Conservation (phyloP, 805 yeast genomes). For the Candida caryicola region DNA sequence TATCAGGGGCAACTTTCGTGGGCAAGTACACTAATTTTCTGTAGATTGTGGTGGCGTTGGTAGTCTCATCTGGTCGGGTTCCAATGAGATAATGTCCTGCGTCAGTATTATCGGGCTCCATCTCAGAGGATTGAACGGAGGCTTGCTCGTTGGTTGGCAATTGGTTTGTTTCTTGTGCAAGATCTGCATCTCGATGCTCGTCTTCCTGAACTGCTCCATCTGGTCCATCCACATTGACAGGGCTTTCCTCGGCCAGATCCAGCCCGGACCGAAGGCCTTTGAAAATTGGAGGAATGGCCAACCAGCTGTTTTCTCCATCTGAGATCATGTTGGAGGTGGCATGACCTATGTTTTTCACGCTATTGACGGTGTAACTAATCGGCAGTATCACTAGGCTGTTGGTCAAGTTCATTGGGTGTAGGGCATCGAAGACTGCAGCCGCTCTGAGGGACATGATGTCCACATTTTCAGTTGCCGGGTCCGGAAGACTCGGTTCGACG, state of each 20-base stretch:
- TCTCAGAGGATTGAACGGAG: constrained; percentile 4
- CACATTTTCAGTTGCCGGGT: background rate
- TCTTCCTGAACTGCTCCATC: too few relatives aligned
- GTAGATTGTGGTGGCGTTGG: constrained; percentile 11
- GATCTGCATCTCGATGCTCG: too few relatives aligned
- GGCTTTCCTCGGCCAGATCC: background rate
- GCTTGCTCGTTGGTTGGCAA: background rate
- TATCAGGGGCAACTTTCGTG: constrained; percentile 7
- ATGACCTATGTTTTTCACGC: constrained; percentile 26
- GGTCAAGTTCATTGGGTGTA: constrained; percentile 35
- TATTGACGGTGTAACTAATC: constrained; percentile 32
- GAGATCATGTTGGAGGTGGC: constrained; percentile 3
- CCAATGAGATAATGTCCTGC: constrained; percentile 28
- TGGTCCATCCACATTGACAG: background rate
- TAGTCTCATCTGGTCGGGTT: constrained; percentile 7
- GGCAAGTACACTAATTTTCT: constrained; percentile 27
- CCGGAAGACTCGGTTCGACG: background rate
- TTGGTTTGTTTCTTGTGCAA: too few relatives aligned
- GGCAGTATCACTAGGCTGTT: constrained; percentile 39
- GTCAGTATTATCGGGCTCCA: constrained; percentile 13
- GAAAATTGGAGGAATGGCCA: constrained; percentile 10
- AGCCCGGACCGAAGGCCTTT: constrained; percentile 1
- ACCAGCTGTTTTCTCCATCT: constrained; percentile 6
- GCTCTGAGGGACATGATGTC: constrained; percentile 7
- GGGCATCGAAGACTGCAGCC: constrained; percentile 24